A percentile compares a stretch with the other conserved stretches of the same genome.
Conservation (phyloP, 768 basidiomycete species). For the Trametes elegans region DNA sequence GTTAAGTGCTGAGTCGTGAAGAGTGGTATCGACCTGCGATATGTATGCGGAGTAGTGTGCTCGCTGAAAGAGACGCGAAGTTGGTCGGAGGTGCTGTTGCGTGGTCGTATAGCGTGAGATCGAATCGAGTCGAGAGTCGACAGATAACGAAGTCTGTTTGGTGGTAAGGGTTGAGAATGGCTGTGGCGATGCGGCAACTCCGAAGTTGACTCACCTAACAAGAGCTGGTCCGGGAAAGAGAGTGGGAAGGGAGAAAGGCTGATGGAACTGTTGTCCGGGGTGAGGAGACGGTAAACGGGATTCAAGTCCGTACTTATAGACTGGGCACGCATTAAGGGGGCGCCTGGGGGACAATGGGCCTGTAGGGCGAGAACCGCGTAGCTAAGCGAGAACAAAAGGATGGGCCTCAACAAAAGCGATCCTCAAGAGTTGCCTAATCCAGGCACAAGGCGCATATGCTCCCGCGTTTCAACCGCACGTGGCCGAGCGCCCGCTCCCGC, state of each 20-base stretch:
- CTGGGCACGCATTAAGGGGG: slow-evolving; percentile 1
- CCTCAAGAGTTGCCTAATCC: slow-evolving; percentile 25
- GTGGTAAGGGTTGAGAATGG: not conserved
- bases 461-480: slow-evolving; percentile 28
- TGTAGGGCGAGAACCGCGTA: slow-evolving; percentile 17
- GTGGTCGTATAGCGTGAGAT: too few species aligned
- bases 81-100: slow-evolving; percentile 15
- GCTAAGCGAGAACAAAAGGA: slow-evolving; percentile 34
- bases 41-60: slow-evolving; percentile 32
- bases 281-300: slow-evolving; percentile 23
- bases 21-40: slow-evolving; percentile 66
- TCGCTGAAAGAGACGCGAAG: slow-evolving; percentile 36
- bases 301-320: slow-evolving; percentile 31
- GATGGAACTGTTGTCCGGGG: slow-evolving; percentile 30
- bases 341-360: slow-evolving; percentile 31
- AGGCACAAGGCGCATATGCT: slow-evolving; percentile 27
- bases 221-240: slow-evolving; percentile 30
- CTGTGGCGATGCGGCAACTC: not conserved
- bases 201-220: slow-evolving; percentile 26
- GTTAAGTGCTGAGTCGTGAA: slow-evolving; percentile 24
- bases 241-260: slow-evolving; percentile 19
- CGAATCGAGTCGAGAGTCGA: slow-evolving; percentile 20
- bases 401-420: slow-evolving; percentile 22
- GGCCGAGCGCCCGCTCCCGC: slow-evolving; percentile 17
- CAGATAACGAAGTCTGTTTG: slow-evolving; percentile 23